These are phyloP conservation scores for Musa troglodytarum DNA, from an alignment of 176 grass and related monocot genomes.

Conservation along the genomic window DNA sequence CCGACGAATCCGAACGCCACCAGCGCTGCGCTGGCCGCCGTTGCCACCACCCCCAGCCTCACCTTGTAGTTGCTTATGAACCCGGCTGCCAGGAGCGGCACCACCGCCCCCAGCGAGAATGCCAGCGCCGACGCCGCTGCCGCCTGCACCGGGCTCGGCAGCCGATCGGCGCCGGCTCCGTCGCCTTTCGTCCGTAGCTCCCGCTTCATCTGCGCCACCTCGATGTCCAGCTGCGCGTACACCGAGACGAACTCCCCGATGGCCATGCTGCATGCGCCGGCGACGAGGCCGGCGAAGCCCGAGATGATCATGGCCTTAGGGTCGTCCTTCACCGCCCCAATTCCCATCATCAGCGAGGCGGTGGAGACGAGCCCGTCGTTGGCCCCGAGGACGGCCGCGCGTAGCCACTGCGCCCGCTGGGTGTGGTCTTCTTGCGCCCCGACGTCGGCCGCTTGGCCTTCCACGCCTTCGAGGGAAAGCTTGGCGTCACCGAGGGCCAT, in stretches of 20 bases:
- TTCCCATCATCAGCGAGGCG: slow-evolving; percentile 64
- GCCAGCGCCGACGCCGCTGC: slow-evolving; percentile 45
- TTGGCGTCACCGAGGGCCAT: slow-evolving; percentile 18
- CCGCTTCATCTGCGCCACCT: slow-evolving; percentile 40
- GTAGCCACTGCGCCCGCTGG: slow-evolving; percentile 51
- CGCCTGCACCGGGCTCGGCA: slow-evolving; percentile 44
- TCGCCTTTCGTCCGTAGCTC: slow-evolving; percentile 18
- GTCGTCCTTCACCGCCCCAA: slow-evolving; percentile 51
- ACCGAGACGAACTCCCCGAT: slow-evolving; percentile 82
- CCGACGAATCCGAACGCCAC: slow-evolving; percentile 42
- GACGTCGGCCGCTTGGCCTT: background rate
- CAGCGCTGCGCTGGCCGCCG: slow-evolving; percentile 26
- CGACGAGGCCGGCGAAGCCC: slow-evolving; percentile 60
- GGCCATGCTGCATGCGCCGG: slow-evolving; percentile 69
- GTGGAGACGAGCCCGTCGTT: slow-evolving; percentile 75
- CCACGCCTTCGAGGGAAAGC: background rate
- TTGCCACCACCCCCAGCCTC: slow-evolving; percentile 34
- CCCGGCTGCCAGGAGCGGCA: slow-evolving; percentile 52
- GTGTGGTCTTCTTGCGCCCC: slow-evolving; percentile 16
- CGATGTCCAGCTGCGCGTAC: slow-evolving; percentile 61
- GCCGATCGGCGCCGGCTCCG: slow-evolving; percentile 16
- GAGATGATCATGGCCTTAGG: slow-evolving; percentile 47
- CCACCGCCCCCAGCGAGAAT: slow-evolving; percentile 36
- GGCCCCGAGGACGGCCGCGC: slow-evolving; percentile 57
- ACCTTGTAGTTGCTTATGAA: slow-evolving; percentile 39